A percentile compares a stretch with the other conserved stretches of the same genome.
phyloP scores from a whole-genome alignment of 2,329 filamentous ascomycete species.

The Salinomyces thailandicus region DNA sequence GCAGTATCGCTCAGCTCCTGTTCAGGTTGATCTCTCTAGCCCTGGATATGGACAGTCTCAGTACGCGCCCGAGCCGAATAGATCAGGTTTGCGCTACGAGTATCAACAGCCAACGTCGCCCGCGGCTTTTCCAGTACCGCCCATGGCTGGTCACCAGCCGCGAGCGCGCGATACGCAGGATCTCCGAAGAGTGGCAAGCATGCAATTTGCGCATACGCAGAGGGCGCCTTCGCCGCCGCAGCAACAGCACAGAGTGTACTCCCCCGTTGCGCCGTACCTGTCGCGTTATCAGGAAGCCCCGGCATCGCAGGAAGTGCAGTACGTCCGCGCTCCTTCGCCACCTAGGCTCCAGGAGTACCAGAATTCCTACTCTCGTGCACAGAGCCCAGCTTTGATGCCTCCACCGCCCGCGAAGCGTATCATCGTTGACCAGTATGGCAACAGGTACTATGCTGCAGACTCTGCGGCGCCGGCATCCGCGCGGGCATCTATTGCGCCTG shows the following conservation, averaged over 20 bases:
- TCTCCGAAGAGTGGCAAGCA: conserved; percentile 37
- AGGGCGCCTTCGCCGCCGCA: conserved; percentile 34
- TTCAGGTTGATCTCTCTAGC: conserved; percentile 29
- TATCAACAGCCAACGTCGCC: conserved; percentile 32
- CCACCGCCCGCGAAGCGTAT: conserved; percentile 47
- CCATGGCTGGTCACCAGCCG: conserved; percentile 26
- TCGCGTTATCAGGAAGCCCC: conserved; percentile 29
- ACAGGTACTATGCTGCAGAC: conserved; percentile 58
- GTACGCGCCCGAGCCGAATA: conserved; percentile 30
- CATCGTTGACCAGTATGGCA: conserved; percentile 71
- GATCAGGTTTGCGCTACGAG: conserved; percentile 33
- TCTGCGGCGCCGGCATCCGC: conserved; percentile 21
- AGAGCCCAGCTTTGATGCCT: conserved; percentile 34
- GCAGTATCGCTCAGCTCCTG: conserved; percentile 19
- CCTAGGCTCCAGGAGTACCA: conserved; percentile 19
- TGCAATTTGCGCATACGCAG: conserved; percentile 38
- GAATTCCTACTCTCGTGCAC: conserved; percentile 28
- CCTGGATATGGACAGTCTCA: conserved; percentile 34
- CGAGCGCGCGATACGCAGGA: conserved; percentile 36
- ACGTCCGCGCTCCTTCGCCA: conserved; percentile 32
- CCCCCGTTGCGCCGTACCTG: conserved; percentile 29
- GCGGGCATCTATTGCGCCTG: conserved; percentile 42
- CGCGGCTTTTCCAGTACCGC: conserved; percentile 29
- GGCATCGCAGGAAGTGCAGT: conserved; percentile 20
- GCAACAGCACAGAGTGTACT: conserved; percentile 21